phyloP scores from a whole-genome alignment of 2,329 filamentous ascomycete species.

The Orbilia oligospora region DNA sequence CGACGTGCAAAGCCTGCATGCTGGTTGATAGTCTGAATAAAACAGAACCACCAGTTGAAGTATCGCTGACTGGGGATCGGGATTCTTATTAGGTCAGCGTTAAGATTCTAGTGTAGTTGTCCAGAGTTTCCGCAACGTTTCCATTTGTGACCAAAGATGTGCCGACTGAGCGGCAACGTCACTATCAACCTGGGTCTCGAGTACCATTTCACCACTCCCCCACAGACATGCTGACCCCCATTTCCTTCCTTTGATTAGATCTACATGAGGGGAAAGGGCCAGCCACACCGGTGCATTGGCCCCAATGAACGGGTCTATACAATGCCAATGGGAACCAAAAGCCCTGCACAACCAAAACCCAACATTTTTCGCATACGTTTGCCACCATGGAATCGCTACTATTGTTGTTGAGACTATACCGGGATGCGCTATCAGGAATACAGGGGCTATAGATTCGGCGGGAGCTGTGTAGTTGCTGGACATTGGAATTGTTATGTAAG shows the following conservation, averaged over 20 bases:
- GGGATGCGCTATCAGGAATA: conserved; percentile 75
- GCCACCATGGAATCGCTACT: conserved; percentile 78
- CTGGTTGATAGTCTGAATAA: conserved; percentile 93
- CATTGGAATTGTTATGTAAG: conserved; percentile 14
- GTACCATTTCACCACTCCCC: conserved; percentile 74
- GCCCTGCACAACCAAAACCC: conserved; percentile 80
- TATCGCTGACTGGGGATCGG: conserved; percentile 10
- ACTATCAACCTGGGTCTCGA: conserved; percentile 85
- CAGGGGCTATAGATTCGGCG: conserved; percentile 75
- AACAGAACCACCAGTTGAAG: conserved; percentile 22
- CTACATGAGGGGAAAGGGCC: conserved; percentile 77
- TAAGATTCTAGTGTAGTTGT: conserved; percentile 68
- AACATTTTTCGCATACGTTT: conserved; percentile 78
- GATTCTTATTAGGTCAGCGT: neutral
- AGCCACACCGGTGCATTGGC: conserved; percentile 84
- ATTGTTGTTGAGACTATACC: conserved; percentile 88
- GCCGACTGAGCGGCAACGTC: conserved; percentile 74
- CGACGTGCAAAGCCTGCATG: conserved; percentile 92
- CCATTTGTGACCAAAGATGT: conserved; percentile 80
- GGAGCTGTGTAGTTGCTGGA: conserved; percentile 70
- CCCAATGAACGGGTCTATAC: conserved; percentile 80
- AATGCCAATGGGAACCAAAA: conserved; percentile 91
- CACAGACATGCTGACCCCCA: conserved; percentile 84
- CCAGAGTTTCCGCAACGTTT: conserved; percentile 78
- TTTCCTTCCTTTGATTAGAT: conserved; percentile 73